phyloP scores from a whole-genome alignment of 2,329 filamentous ascomycete genomes.

The Juglanconis sp. region DNA sequence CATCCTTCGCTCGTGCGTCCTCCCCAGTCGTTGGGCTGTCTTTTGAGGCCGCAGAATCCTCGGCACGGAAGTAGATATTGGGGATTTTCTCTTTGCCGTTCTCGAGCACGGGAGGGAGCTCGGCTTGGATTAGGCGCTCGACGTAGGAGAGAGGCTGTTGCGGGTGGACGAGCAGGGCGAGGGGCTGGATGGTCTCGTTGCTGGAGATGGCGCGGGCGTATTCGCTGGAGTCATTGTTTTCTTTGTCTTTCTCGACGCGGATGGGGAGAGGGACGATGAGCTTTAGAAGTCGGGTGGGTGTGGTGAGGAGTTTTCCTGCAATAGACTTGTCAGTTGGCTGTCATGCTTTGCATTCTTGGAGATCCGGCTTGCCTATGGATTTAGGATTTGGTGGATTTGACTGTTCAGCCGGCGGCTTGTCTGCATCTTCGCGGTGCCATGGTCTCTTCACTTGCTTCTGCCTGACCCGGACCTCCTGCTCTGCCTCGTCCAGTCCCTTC shows the following conservation, averaged over 20 bases:
- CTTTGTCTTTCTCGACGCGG: constrained; percentile 36
- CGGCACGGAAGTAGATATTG: constrained; percentile 73
- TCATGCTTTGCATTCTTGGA: background rate
- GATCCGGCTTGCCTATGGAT: constrained; percentile 29
- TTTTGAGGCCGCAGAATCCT: constrained; percentile 66
- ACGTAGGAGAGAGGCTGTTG: constrained; percentile 90
- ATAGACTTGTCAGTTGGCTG: background rate
- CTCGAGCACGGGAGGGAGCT: constrained; percentile 68
- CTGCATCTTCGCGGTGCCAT: constrained; percentile 63
- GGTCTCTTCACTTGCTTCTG: constrained; percentile 58
- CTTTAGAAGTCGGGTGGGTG: constrained; percentile 76
- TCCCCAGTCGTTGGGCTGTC: constrained; percentile 31
- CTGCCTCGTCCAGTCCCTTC: constrained; percentile 32
- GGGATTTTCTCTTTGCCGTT: constrained; percentile 68
- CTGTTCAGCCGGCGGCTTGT: constrained; percentile 31
- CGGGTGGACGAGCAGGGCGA: constrained; percentile 82
- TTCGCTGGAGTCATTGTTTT: constrained; percentile 30
- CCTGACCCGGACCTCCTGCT: constrained; percentile 42
- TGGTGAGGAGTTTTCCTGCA: constrained; percentile 72
- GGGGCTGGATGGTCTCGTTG: constrained; percentile 63
- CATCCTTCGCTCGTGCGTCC: constrained; percentile 27
- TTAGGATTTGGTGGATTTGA: constrained; percentile 24
- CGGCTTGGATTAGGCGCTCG: constrained; percentile 82
- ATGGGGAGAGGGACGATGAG: constrained; percentile 69
- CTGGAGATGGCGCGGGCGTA: constrained; percentile 32